phyloP scores from a whole-genome alignment of 371 early-diverging fungal species.

The Syncephalastrum monosporum region DNA sequence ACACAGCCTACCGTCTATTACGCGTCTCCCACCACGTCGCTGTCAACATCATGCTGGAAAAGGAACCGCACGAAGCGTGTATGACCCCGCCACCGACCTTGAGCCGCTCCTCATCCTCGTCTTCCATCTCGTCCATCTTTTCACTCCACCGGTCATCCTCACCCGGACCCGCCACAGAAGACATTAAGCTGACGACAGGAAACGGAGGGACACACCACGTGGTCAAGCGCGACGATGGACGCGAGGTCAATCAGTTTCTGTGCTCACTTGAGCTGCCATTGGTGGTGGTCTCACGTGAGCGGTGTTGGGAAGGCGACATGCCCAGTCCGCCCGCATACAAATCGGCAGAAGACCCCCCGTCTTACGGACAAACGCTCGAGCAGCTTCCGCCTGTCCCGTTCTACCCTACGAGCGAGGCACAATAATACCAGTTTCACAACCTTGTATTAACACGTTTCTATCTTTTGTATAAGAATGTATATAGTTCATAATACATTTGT shows the following conservation, averaged over 20 bases:
- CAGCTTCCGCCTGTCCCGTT: conserved; percentile 34
- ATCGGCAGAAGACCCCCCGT: conserved; percentile 32
- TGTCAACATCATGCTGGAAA: conserved; percentile 20
- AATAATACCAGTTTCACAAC: too few relatives aligned
- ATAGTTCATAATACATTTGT: too few relatives aligned
- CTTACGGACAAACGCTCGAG: conserved; percentile 30
- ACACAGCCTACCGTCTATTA: conserved; percentile 17
- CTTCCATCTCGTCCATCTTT: conserved; percentile 3
- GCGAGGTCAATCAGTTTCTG: conserved; percentile 2
- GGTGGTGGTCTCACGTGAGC: conserved; percentile 40
- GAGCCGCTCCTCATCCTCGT: conserved; percentile 9
- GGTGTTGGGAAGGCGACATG: conserved; percentile 26
- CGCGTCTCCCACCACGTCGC: conserved; percentile 20
- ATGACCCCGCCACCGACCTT: not conserved
- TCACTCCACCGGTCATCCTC: not conserved
- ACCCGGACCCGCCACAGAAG: too few relatives aligned
- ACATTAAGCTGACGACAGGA: too few relatives aligned
- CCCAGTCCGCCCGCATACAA: conserved; percentile 31
- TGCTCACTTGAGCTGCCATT: conserved; percentile 40
- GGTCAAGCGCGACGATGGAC: not conserved
- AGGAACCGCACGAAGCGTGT: not conserved
- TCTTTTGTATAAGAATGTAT: too few relatives aligned
- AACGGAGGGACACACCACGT: not conserved
- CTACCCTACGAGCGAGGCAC: conserved; percentile 12
- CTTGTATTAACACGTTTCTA: too few relatives aligned